Base-by-base conservation (phyloP, 192 early-diverging fungal species). In the Umbelopsis isabellina region DNA sequence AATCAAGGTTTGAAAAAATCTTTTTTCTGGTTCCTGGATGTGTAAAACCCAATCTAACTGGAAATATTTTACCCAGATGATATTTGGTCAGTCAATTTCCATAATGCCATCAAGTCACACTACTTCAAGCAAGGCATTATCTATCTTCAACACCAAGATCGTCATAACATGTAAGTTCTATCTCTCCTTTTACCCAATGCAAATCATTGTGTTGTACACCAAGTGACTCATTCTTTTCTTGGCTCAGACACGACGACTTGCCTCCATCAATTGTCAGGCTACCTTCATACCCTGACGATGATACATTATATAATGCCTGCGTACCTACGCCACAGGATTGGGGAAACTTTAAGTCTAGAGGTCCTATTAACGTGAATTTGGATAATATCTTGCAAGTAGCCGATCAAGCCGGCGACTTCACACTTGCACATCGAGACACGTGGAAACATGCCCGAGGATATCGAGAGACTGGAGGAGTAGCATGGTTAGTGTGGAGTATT, bases 391-490 rank as follows among this genome's bases (percentile, higher is more conserved):
- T 78, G 9, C 37, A 70, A 41, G 69, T 70, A 12, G 76, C 76
- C 21, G 76, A 78, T 52, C 76, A 78, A 47, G 76, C 76, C 21
- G 71, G 76, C 27, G 76, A 78, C 46, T 78, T 78, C 33, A 78
- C 76, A 0, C 49, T 78, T 49, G 76, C 76, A 20, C 76, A 78
- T 23, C 67, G 76, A 44, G 72, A 73, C 51, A 78, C 76, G 37
- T 78, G 76, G 76, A 72, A 71, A n/a, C 37, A 70, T 13, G 72
- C 72, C n/a, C 41, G 76, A 65, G 76, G 71, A 25, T 78, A 78
- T 70, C 68, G 76, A 50, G 76, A 78, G 46, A 53, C 67, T 33
- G 76, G 71, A 11, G 76, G 71, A 45, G 64, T 72, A 23, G 71
- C 76, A 61, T 78, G 76, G 76, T 76, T 61, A 49, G 45, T 27